Evolutionary conservation across 2,329 filamentous ascomycete species (phyloP).

Genomic region (Chrysosporium keratinophilum): DNA sequence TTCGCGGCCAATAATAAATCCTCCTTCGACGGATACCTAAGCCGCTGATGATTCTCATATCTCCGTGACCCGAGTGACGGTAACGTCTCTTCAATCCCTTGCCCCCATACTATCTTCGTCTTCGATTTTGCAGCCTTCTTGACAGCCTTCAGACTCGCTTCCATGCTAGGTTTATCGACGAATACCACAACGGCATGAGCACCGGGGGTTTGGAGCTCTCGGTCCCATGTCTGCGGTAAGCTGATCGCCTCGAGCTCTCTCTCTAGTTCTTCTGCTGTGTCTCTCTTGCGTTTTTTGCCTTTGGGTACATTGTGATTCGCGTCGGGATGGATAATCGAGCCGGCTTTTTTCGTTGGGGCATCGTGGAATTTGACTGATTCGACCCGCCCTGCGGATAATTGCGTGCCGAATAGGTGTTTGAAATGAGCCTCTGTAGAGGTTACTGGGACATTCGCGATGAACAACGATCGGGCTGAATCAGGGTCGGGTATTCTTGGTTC

Average conservation of each 20-base stretch:
- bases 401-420: conserved; percentile 59
- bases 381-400: conserved; percentile 68
- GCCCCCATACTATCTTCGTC: conserved; percentile 54
- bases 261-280: conserved; percentile 39
- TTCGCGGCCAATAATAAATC: conserved; percentile 66
- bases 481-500: conserved; percentile 64
- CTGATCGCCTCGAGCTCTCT: conserved; percentile 49
- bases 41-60: conserved; percentile 56
- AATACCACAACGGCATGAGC: conserved; percentile 72
- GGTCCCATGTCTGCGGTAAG: conserved; percentile 64
- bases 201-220: conserved; percentile 60
- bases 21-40: conserved; percentile 59
- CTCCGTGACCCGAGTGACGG: conserved; percentile 45
- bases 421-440: conserved; percentile 72
- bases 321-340: conserved; percentile 17
- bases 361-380: conserved; percentile 66
- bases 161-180: conserved; percentile 69
- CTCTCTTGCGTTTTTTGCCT: conserved; percentile 47
- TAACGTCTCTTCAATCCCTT: conserved; percentile 46
- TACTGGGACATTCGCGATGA: conserved; percentile 78
- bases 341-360: conserved; percentile 31
- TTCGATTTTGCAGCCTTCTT: conserved; percentile 47
- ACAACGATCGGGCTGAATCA: conserved; percentile 68
- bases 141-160: conserved; percentile 65
- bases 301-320: conserved; percentile 13